A percentile compares a stretch with the other conserved stretches of the same genome.
phyloP scores from a whole-genome alignment of 1,284 basidiomycete species.

The Tausonia pullulans region DNA sequence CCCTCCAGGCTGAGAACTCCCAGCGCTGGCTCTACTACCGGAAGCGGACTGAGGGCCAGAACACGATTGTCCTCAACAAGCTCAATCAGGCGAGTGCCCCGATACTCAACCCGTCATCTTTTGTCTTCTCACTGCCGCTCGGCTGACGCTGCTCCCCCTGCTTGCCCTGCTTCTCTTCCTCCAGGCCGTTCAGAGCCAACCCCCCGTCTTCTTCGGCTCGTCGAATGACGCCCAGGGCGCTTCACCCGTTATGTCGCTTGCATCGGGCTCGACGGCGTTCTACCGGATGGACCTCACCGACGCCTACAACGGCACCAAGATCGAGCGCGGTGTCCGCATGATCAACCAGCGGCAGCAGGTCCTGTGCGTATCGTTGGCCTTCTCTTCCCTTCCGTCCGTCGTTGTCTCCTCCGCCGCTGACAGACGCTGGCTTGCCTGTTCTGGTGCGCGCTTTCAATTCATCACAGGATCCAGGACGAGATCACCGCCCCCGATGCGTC shows the following conservation, averaged over 20 bases:
- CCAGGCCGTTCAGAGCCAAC: conserved; percentile 51
- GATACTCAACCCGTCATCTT: too few species aligned
- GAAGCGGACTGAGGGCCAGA: conserved; percentile 94
- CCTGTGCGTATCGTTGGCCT: conserved; percentile 34
- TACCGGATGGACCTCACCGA: conserved; percentile 67
- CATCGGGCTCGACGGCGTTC: conserved; percentile 64
- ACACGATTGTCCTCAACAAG: conserved; percentile 70
- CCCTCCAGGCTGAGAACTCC: conserved; percentile 42
- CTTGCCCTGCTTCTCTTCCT: too few species aligned
- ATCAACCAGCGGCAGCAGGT: conserved; percentile 82
- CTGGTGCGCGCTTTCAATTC: neutral
- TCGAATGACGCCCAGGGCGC: conserved; percentile 64
- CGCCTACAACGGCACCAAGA: conserved; percentile 63
- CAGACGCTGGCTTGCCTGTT: too few species aligned
- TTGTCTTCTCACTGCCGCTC: too few species aligned
- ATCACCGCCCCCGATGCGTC: conserved; percentile 44
- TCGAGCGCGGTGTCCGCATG: conserved; percentile 76
- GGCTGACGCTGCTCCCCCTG: too few species aligned
- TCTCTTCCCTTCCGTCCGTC: conserved; percentile 13
- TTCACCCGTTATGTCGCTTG: conserved; percentile 46
- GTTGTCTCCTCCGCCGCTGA: conserved; percentile 20
- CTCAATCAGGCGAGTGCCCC: too few species aligned
- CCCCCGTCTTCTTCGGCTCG: conserved; percentile 46
- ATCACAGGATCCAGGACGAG: conserved; percentile 57
- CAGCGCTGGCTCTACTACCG: conserved; percentile 84